These are phyloP conservation scores for Spinellus fusiger DNA, from an alignment of 192 early-diverging fungal species.

Conservation along the genomic window DNA sequence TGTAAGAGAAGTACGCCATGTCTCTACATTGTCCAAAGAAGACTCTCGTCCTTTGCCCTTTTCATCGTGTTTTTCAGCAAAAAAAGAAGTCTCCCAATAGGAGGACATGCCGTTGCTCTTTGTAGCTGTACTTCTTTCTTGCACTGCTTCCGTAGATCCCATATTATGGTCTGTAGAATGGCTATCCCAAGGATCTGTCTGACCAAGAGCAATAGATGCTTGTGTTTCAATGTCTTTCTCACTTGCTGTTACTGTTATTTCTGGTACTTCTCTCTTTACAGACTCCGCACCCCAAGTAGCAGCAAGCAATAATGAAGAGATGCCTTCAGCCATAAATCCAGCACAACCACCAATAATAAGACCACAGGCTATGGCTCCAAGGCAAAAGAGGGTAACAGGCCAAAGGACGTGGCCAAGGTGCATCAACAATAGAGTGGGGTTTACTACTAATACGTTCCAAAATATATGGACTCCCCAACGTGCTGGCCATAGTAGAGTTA, in stretches of 20 bases:
- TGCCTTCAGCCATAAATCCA: constrained; percentile 23
- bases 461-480: not conserved
- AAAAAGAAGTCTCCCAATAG: not conserved
- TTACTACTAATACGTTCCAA: not conserved
- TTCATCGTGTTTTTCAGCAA: not conserved
- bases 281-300: constrained; percentile 19
- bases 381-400: constrained; percentile 25
- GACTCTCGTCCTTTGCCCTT: not conserved
- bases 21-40: not conserved
- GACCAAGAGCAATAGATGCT: not conserved
- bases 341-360: constrained; percentile 28
- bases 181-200: not conserved
- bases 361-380: constrained; percentile 18
- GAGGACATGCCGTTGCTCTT: not conserved
- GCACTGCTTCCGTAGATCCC: not conserved
- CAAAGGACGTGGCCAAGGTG: constrained; percentile 21
- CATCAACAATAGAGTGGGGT: not conserved
- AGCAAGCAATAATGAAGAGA: constrained; percentile 17
- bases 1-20: not conserved
- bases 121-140: not conserved
- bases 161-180: not conserved
- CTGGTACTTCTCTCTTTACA: not conserved
- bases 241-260: not conserved
- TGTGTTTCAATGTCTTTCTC: not conserved
- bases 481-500: not conserved